A percentile compares a stretch with the other conserved stretches of the same genome.
Evolutionary conservation across 73 alveolate genomes (phyloP).

Genomic region (Paramecium caudatum): DNA sequence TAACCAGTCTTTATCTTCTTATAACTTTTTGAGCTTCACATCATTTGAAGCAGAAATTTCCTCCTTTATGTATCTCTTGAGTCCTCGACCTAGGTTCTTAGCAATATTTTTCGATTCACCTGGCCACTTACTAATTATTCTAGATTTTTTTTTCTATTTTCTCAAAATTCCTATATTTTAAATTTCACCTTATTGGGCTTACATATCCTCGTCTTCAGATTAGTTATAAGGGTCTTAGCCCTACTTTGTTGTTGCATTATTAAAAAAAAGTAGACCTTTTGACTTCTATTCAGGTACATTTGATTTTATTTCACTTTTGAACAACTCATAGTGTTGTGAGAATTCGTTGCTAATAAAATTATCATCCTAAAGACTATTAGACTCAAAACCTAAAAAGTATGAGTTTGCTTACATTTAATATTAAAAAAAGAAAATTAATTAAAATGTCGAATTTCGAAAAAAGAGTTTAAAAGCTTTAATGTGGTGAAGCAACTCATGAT

Average conservation of each 20-base stretch:
- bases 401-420: not conserved
- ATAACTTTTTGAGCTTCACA: not conserved
- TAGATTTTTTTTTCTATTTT: not conserved
- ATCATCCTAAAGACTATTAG: not conserved
- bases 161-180: not conserved
- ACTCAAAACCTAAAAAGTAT: not conserved
- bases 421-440: not conserved
- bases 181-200: no score
- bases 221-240: not conserved
- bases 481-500: constrained; percentile 44
- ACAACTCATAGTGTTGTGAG: no score
- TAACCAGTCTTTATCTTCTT: not conserved
- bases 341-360: no score
- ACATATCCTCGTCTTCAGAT: not conserved
- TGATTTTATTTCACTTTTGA: not conserved
- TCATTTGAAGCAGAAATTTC: not conserved
- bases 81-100: not conserved
- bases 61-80: not conserved
- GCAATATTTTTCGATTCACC: constrained; percentile 15
- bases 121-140: not conserved
- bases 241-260: not conserved
- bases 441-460: constrained; percentile 46
- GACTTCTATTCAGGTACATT: not conserved
- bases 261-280: not conserved
- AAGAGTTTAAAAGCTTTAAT: constrained; percentile 14